A percentile compares a stretch with the other conserved stretches of the same genome.
These are phyloP conservation scores for Rhizopus microsporus DNA, from an alignment of 371 early-diverging fungal species.

Conservation along the genomic window DNA sequence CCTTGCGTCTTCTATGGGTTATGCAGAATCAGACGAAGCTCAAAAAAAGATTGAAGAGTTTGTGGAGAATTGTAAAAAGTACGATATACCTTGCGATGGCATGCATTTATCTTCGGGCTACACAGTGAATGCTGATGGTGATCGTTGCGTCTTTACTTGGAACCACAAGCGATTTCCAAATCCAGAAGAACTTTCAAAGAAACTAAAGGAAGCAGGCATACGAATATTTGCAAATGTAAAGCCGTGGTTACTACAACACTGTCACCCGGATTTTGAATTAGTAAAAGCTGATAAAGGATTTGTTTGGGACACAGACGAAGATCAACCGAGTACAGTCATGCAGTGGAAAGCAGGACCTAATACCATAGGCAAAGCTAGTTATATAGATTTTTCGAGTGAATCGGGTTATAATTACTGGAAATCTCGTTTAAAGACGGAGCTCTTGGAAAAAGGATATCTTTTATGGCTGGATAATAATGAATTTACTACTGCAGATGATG, in stretches of 20 bases:
- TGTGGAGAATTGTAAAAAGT: constrained; percentile 34
- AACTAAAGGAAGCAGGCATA: constrained; percentile 43
- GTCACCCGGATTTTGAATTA: constrained; percentile 53
- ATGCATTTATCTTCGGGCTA: constrained; percentile 67
- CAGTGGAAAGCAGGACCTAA: constrained; percentile 62
- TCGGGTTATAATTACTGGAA: constrained; percentile 61
- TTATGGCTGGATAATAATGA: constrained; percentile 71
- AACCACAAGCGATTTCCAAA: constrained; percentile 53
- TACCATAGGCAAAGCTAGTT: constrained; percentile 48
- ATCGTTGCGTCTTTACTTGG: constrained; percentile 70
- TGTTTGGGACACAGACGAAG: constrained; percentile 47
- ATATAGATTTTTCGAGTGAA: constrained; percentile 57
- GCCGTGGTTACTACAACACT: constrained; percentile 57
- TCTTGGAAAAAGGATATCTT: constrained; percentile 56
- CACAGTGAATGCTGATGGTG: constrained; percentile 43
- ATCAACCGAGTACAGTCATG: constrained; percentile 28
- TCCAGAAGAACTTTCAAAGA: constrained; percentile 40
- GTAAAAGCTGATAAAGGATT: constrained; percentile 35
- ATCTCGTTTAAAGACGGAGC: constrained; percentile 32
- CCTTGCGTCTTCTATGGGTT: constrained; percentile 64
- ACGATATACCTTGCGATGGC: constrained; percentile 63
- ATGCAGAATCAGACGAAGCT: constrained; percentile 60
- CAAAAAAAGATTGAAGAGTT: constrained; percentile 52
- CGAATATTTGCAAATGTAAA: constrained; percentile 63
- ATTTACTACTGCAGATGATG: constrained; percentile 54